phyloP scores from a whole-genome alignment of 1,284 basidiomycete species.

The Ganoderma boninense region DNA sequence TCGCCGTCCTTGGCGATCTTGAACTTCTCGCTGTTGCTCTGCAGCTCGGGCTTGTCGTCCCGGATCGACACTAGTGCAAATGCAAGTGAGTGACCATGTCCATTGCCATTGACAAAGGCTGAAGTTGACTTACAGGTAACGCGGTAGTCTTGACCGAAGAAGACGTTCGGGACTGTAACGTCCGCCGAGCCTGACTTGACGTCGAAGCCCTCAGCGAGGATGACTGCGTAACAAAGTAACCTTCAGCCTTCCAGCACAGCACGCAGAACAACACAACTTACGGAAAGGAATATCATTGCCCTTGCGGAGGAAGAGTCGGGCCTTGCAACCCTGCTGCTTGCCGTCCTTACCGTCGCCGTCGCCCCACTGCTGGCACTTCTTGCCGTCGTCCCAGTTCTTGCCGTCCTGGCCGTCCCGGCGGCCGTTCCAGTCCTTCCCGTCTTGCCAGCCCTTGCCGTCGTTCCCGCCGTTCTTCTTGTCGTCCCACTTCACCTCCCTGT shows the following conservation, averaged over 20 bases:
- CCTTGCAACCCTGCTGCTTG: background rate
- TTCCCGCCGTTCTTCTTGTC: background rate
- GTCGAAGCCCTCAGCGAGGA: constrained; percentile 5
- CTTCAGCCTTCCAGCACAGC: too few species aligned
- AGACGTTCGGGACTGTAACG: background rate
- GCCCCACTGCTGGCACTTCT: too few species aligned
- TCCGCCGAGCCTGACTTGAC: background rate
- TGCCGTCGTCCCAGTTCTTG: background rate
- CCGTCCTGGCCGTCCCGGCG: background rate
- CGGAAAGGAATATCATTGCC: background rate
- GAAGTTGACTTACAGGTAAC: background rate
- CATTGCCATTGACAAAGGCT: too few species aligned
- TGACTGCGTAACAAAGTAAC: background rate
- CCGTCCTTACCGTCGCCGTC: background rate
- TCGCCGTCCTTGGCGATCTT: background rate
- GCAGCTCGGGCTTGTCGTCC: background rate
- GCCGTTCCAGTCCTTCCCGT: background rate
- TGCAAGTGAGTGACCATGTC: background rate
- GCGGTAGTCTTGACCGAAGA: background rate
- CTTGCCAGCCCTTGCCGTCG: background rate
- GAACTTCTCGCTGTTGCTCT: constrained; percentile 3
- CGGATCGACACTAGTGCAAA: background rate
- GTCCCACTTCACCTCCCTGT: background rate
- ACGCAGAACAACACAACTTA: background rate
- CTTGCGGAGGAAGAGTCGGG: constrained; percentile 1